Percentiles rank a stretch among this genome's conserved stretches.
Evolutionary conservation across 1,284 basidiomycete species (phyloP).

Genomic region (Porogramme epimiltina): DNA sequence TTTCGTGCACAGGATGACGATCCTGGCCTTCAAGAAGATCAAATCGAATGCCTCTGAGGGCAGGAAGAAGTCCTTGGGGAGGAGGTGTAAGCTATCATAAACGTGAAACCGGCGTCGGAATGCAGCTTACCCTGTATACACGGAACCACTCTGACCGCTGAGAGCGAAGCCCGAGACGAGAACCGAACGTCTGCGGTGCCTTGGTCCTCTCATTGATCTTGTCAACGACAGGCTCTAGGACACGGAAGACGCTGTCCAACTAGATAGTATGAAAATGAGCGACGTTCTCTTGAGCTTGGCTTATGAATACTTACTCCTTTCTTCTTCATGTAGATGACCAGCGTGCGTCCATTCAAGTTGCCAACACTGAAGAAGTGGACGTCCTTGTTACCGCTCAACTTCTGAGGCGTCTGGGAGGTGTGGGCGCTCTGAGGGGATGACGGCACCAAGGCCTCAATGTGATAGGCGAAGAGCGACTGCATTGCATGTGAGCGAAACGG

Average conservation of each 20-base stretch:
- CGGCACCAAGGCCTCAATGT: conserved; percentile 94
- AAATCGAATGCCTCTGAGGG: conserved; percentile 88
- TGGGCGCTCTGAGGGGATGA: conserved; percentile 68
- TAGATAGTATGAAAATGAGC: conserved; percentile 25
- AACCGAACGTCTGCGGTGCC: conserved; percentile 61
- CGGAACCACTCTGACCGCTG: conserved; percentile 91
- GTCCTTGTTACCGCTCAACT: conserved; percentile 86
- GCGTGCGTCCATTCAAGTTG: conserved; percentile 78
- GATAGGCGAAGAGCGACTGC: conserved; percentile 83
- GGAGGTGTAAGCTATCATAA: neutral
- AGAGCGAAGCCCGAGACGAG: conserved; percentile 73
- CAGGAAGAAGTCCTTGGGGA: conserved; percentile 82
- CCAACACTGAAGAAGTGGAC: conserved; percentile 96
- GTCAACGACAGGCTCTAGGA: conserved; percentile 88
- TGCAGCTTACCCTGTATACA: conserved; percentile 75
- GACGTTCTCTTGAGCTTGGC: neutral
- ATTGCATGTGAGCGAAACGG: neutral
- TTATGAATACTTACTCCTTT: conserved; percentile 69
- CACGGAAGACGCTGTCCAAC: conserved; percentile 90
- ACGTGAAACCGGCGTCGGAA: neutral
- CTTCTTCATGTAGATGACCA: conserved; percentile 96
- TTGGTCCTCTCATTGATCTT: conserved; percentile 79
- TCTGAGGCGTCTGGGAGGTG: conserved; percentile 78
- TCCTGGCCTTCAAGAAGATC: conserved; percentile 88
- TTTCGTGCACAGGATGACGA: conserved; percentile 89